Conservation (phyloP, 306 rosid species). For the Vigna radiata region DNA sequence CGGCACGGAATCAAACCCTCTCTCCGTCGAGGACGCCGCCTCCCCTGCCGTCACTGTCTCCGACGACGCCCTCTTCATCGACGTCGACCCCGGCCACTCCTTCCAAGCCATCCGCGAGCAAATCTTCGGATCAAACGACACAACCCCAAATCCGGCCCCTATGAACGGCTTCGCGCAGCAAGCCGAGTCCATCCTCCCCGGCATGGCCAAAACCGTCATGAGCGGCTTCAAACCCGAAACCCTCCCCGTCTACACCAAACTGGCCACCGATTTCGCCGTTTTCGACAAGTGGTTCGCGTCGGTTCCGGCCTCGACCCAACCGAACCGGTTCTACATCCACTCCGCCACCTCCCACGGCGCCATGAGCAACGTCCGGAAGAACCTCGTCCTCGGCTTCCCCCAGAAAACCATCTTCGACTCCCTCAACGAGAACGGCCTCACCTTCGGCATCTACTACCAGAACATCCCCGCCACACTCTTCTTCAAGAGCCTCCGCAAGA, state of each 20-base stretch:
- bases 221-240: slow-evolving; percentile 79
- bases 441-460: slow-evolving; percentile 82
- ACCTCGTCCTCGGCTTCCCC: slow-evolving; percentile 84
- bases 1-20: slow-evolving; percentile 73
- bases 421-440: slow-evolving; percentile 66
- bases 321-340: slow-evolving; percentile 91
- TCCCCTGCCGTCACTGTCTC: slow-evolving; percentile 62
- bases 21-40: slow-evolving; percentile 46
- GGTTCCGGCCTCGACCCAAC: slow-evolving; percentile 92
- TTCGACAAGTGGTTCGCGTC: slow-evolving; percentile 94
- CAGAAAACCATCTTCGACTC: slow-evolving; percentile 88
- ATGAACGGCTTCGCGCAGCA: slow-evolving; percentile 97
- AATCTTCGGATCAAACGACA: slow-evolving; percentile 80
- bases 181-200: slow-evolving; percentile 53
- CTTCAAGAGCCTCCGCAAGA: slow-evolving; percentile 70
- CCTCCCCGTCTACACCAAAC: slow-evolving; percentile 69
- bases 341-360: slow-evolving; percentile 98
- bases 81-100: slow-evolving; percentile 86
- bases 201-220: slow-evolving; percentile 71
- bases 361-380: slow-evolving; percentile 79
- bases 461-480: slow-evolving; percentile 89
- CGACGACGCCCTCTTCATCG: slow-evolving; percentile 71
- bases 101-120: slow-evolving; percentile 89
- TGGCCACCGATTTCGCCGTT: slow-evolving; percentile 69
- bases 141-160: slow-evolving; percentile 52